Base-by-base conservation (phyloP, 495 filamentous ascomycete genomes). In the Neurospora sp. region DNA sequence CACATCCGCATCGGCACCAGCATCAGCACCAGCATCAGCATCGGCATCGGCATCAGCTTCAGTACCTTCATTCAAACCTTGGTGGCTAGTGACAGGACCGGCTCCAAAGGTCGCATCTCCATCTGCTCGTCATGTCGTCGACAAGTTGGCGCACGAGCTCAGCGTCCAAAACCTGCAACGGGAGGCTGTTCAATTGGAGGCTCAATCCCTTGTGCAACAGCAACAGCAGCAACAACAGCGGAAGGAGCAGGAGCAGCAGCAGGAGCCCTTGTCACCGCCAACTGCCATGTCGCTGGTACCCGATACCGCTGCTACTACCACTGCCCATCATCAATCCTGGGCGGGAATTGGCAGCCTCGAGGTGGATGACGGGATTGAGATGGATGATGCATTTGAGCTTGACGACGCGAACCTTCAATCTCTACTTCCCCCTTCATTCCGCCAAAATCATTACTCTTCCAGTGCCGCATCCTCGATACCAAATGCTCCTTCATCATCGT, bases 91-190 rank as follows among this genome's bases (percentile, higher is more conserved):
- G 44, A 23, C n/a, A 20, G 44, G 12, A 49, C 23, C 23, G 54
- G 14, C 31, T 66, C 23, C 23, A 35, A 4, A 37, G 12, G 12
- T 14, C 54, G 6, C 23, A 66, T 9, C 14, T 66, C 54, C 54
- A 35, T 66, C 31, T 35, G 27, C 54, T 66, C 54, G 6, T 7
- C 23, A 66, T 66, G 54, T 44, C 37, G 74, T 83, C 44, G 80
- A 84, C 9, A 76, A 70, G 6, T 74, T 84, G 69, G 79, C 80
- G 23, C 78, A 76, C 72, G 78, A 80, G 72, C 76, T 84, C 71
- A 84, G 81, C 78, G 74, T 76, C 46, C 83, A 85, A 41, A 79
- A 80, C 41, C 75, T 80, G 31, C 79, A 76, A 60, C 49, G 23
- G 23, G 49, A 60, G 11, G 49, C 20, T 60, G 20, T 60, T 23